Percentiles rank a stretch among this genome's conserved stretches.
phyloP scores from a whole-genome alignment of 2,329 filamentous ascomycete genomes.

The Nemania abortiva region DNA sequence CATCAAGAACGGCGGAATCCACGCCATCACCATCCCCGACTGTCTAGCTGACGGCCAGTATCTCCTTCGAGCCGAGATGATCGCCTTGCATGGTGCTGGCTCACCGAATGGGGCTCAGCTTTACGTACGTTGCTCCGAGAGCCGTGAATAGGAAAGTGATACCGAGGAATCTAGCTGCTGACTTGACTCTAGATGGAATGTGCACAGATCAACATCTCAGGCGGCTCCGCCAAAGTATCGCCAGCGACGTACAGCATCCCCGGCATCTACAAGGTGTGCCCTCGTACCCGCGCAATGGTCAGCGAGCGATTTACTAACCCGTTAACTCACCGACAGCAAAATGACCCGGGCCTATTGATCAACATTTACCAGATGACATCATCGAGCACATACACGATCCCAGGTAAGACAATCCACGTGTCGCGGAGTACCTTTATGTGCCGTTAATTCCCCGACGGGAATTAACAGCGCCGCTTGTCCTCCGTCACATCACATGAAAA shows the following conservation, averaged over 20 bases:
- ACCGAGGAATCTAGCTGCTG: not conserved
- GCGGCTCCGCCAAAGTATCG: conserved; percentile 47
- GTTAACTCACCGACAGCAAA: conserved; percentile 34
- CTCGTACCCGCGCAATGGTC: not conserved
- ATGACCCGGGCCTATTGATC: conserved; percentile 54
- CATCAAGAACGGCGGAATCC: conserved; percentile 61
- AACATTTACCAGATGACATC: conserved; percentile 55
- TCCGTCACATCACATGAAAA: not conserved
- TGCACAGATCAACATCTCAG: conserved; percentile 51
- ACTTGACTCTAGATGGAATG: conserved; percentile 57
- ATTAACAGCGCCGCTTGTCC: too few relatives aligned
- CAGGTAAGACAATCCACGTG: conserved; percentile 43
- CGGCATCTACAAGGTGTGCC: conserved; percentile 53
- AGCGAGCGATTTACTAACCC: conserved; percentile 12
- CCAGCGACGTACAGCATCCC: conserved; percentile 54
- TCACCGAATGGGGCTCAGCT: conserved; percentile 61
- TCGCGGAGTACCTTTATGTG: too few relatives aligned
- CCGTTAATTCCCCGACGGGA: too few relatives aligned
- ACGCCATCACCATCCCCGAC: conserved; percentile 64
- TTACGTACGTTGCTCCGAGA: conserved; percentile 49
- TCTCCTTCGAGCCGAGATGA: conserved; percentile 70
- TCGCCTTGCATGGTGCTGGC: conserved; percentile 65
- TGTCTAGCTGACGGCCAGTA: conserved; percentile 68
- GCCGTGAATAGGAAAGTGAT: not conserved
- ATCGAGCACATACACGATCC: conserved; percentile 50